Percentiles rank a stretch among this genome's conserved stretches.
Evolutionary conservation across 805 yeast genomes (phyloP).

Genomic region (Yarrowia sp.): DNA sequence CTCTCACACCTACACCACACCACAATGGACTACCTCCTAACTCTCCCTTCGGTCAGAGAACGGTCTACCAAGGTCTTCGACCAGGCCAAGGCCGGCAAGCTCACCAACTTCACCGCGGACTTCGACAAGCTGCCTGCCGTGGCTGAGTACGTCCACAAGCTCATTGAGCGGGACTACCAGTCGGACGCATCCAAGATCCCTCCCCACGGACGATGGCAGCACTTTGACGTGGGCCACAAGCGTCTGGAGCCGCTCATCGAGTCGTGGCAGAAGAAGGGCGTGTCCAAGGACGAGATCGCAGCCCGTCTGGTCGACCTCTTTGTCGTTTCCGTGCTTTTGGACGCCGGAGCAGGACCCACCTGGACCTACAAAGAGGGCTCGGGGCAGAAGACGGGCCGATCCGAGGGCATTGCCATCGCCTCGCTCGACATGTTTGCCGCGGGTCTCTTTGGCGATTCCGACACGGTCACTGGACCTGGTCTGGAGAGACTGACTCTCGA

Average conservation of each 20-base stretch:
- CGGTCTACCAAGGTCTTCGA: slow-evolving; percentile 47
- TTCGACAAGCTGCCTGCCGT: slow-evolving; percentile 44
- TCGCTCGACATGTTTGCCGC: slow-evolving; percentile 52
- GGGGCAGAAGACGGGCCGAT: slow-evolving; percentile 43
- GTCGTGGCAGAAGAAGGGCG: slow-evolving; percentile 39
- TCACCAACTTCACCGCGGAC: slow-evolving; percentile 49
- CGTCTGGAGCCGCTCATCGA: slow-evolving; percentile 48
- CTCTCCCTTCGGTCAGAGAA: slow-evolving; percentile 58
- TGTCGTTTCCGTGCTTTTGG: slow-evolving; percentile 58
- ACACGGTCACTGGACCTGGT: slow-evolving; percentile 34
- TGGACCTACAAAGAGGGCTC: slow-evolving; percentile 51
- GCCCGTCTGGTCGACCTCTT: slow-evolving; percentile 56
- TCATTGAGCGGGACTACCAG: slow-evolving; percentile 49
- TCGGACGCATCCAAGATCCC: slow-evolving; percentile 50
- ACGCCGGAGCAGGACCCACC: slow-evolving; percentile 65
- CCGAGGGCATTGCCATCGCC: slow-evolving; percentile 66
- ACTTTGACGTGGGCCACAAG: slow-evolving; percentile 52
- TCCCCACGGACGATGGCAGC: slow-evolving; percentile 69
- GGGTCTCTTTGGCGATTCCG: slow-evolving; percentile 46
- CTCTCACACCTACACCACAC: neutral
- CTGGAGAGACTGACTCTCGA: slow-evolving; percentile 38
- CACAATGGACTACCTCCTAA: slow-evolving; percentile 41
- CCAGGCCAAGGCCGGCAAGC: slow-evolving; percentile 42
- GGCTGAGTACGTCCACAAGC: slow-evolving; percentile 47
- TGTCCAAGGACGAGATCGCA: slow-evolving; percentile 48